Base-by-base conservation (phyloP, 768 basidiomycete genomes). In the Boletus coccyginus region DNA sequence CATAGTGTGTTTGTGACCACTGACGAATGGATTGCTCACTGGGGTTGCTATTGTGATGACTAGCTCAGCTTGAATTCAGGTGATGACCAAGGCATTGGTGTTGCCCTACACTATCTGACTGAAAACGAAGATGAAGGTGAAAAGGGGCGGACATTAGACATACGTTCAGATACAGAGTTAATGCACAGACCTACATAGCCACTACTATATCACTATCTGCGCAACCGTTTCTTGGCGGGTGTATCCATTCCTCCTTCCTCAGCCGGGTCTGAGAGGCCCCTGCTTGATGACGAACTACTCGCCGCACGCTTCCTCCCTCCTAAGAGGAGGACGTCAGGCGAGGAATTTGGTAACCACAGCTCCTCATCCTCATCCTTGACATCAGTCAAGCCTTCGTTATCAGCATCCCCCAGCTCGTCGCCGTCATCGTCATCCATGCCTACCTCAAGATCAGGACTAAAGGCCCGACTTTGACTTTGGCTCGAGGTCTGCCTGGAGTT, bases 171-270 rank as follows among this genome's bases (percentile, higher is more conserved):
- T 13, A 35, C 33, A 35, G 13, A 35, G 12, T 12, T 35, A 35
- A 35, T 35, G 13, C 33, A 35, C 5, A 13, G 33, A 35, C 33
- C 33, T 35, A 35, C 33, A 35, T 14, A 35, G 33, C 33, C 13
- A 35, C 33, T 35, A 35, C 33, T 35, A 5, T 35, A 35, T 35
- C 1, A 98, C 96, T 12, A 97, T 47, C 55, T 52, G 27, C 68
- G 64, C 27, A 46, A 16, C 42, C 69, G 67, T 56, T 73, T 70
- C 53, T 55, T 70, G 51, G 60, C 61, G 7, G 69, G 71, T 2
- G 60, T 65, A 41, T 66, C 48, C 29, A 53, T n/a, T 12, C 19
- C 46, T 33, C 54, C 50, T 32, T 54, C 58, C 19, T 57, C 66
- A 19, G 27, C 54, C 7, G 41, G 50, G 48, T 68, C 67, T 6